These are phyloP conservation scores for Willaertia magna DNA, from an alignment of 208 protist species.

Conservation along the genomic window DNA sequence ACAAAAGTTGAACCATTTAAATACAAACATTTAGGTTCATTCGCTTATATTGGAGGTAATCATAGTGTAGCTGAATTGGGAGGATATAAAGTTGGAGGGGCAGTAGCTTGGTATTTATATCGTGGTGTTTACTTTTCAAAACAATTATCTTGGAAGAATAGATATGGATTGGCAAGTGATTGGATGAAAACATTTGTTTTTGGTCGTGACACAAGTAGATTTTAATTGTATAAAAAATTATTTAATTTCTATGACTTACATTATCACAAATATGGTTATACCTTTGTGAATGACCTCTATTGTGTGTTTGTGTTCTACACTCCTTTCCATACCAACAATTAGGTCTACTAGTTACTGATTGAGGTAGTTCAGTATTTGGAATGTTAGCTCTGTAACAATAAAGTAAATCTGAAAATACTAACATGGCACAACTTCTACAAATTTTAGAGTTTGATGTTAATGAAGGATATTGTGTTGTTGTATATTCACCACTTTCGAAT, in stretches of 20 bases:
- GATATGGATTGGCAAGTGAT: not conserved
- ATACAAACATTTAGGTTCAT: not conserved
- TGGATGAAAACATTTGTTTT: not conserved
- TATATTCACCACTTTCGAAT: not conserved
- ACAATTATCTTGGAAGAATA: not conserved
- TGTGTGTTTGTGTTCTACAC: slow-evolving; percentile 63
- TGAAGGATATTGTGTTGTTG: not conserved
- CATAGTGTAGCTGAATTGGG: not conserved
- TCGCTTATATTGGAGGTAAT: not conserved
- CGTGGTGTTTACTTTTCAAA: not conserved
- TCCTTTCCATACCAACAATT: slow-evolving; percentile 70
- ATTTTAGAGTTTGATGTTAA: slow-evolving; percentile 27
- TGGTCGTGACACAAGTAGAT: not conserved
- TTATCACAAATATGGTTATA: slow-evolving; percentile 60
- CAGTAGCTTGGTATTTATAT: not conserved
- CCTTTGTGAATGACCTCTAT: slow-evolving; percentile 54
- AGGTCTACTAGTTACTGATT: slow-evolving; percentile 41
- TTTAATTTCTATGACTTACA: not conserved
- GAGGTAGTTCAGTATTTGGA: slow-evolving; percentile 37
- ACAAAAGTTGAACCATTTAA: not conserved
- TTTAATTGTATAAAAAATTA: not conserved
- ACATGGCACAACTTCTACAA: slow-evolving; percentile 43
- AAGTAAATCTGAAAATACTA: slow-evolving; percentile 48
- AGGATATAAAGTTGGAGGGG: not conserved
- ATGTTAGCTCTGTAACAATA: slow-evolving; percentile 57